A percentile compares a stretch with the other conserved stretches of the same genome.
Conservation (phyloP, 371 early-diverging fungal species). For the Mortierella sp. region DNA sequence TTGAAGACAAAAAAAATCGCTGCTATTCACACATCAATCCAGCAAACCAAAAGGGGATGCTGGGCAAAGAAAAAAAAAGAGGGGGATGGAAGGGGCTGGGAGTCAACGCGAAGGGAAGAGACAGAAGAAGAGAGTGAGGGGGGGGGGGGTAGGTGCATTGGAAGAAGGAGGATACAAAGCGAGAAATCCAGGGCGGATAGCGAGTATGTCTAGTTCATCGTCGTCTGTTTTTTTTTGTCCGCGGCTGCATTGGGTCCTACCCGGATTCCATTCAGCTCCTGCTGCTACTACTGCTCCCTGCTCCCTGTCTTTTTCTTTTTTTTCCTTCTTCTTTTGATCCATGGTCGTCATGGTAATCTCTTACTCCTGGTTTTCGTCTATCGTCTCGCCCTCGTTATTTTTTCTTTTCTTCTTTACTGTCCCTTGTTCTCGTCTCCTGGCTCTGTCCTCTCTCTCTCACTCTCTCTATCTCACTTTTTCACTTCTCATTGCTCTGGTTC, state of each 20-base stretch:
- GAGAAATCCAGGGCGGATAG: background rate
- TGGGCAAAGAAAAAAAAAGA: background rate
- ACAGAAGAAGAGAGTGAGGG: background rate
- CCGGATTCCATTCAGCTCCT: slow-evolving; percentile 3
- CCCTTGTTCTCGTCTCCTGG: slow-evolving; percentile 20
- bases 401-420: background rate
- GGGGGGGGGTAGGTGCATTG: background rate
- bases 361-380: background rate
- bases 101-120: background rate
- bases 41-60: background rate
- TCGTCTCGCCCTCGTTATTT: background rate
- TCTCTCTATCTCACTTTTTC: too few relatives aligned
- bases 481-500: background rate
- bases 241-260: background rate
- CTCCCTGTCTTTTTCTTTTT: background rate
- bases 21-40: background rate
- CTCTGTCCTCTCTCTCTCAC: background rate
- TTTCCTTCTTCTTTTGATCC: background rate
- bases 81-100: background rate
- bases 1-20: background rate
- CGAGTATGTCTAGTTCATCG: background rate
- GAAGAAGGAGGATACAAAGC: background rate
- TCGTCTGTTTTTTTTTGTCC: background rate
- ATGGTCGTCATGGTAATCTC: background rate
- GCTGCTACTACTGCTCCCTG: background rate